Conservation (phyloP, 352 stramenopile species). For the Phytophthora podocarpi region DNA sequence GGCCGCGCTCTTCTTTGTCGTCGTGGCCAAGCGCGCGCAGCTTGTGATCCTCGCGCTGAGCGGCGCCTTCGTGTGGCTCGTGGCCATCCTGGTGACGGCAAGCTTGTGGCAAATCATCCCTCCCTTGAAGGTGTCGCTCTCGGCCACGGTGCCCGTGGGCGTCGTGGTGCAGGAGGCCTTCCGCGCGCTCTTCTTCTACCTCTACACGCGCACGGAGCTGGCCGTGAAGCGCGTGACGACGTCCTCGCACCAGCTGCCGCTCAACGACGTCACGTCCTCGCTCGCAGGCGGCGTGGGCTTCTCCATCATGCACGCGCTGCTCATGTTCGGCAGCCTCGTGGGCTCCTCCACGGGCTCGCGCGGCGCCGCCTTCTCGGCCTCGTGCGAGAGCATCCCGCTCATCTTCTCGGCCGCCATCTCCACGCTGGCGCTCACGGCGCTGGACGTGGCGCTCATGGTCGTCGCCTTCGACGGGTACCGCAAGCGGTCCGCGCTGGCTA, state of each 20-base stretch:
- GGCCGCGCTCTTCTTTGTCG: constrained; percentile 77
- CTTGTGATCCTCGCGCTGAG: constrained; percentile 84
- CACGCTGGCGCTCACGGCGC: constrained; percentile 72
- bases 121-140: constrained; percentile 71
- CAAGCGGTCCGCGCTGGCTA: constrained; percentile 50
- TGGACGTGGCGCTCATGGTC: constrained; percentile 86
- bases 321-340: constrained; percentile 86
- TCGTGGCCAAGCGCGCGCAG: constrained; percentile 82
- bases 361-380: constrained; percentile 74
- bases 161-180: constrained; percentile 79
- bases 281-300: constrained; percentile 83
- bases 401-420: constrained; percentile 72
- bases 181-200: constrained; percentile 71
- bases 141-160: constrained; percentile 71
- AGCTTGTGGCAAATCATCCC: constrained; percentile 81
- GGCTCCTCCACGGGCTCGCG: constrained; percentile 68
- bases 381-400: constrained; percentile 74
- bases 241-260: constrained; percentile 74
- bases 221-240: constrained; percentile 82
- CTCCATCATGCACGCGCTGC: constrained; percentile 81
- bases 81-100: constrained; percentile 78
- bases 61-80: constrained; percentile 82
- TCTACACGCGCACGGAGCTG: constrained; percentile 78
- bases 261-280: constrained; percentile 86
- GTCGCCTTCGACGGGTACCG: constrained; percentile 84